phyloP scores from a whole-genome alignment of 257 asterid species.

The Nicotiana noctiflora region DNA sequence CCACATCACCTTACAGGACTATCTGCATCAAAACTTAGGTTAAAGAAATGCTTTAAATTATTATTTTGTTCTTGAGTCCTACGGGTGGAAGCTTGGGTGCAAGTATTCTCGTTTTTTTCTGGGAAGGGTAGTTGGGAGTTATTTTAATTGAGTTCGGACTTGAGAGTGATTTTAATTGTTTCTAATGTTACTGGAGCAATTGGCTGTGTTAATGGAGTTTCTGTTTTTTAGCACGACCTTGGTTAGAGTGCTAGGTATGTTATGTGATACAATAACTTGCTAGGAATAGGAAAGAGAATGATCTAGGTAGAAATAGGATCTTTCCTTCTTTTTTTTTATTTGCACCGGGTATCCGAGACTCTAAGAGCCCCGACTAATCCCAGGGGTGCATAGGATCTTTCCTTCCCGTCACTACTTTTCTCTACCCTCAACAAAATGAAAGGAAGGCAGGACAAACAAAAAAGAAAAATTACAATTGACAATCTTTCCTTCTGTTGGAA shows the following conservation, averaged over 20 bases:
- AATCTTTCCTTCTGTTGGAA: no score
- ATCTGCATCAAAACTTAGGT: background rate
- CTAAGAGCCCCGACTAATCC: no score
- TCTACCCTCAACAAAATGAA: background rate
- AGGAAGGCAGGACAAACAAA: background rate
- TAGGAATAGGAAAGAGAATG: no score
- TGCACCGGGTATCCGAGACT: no score
- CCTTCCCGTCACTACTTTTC: background rate
- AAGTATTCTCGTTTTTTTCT: background rate
- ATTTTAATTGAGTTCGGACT: background rate
- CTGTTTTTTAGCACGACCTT: background rate
- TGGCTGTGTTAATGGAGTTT: background rate
- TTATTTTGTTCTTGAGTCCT: background rate
- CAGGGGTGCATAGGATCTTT: no score
- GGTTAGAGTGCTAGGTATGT: no score
- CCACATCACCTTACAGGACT: background rate
- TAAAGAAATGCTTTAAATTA: background rate
- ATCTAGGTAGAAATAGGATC: background rate
- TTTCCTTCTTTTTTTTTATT: no score
- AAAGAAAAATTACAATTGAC: background rate
- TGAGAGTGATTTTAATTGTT: background rate
- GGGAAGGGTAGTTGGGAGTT: background rate
- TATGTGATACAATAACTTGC: no score
- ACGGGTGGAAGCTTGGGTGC: background rate
- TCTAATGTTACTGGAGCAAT: background rate